Conservation (phyloP, 192 early-diverging fungal species). For the Backusella australiensis region DNA sequence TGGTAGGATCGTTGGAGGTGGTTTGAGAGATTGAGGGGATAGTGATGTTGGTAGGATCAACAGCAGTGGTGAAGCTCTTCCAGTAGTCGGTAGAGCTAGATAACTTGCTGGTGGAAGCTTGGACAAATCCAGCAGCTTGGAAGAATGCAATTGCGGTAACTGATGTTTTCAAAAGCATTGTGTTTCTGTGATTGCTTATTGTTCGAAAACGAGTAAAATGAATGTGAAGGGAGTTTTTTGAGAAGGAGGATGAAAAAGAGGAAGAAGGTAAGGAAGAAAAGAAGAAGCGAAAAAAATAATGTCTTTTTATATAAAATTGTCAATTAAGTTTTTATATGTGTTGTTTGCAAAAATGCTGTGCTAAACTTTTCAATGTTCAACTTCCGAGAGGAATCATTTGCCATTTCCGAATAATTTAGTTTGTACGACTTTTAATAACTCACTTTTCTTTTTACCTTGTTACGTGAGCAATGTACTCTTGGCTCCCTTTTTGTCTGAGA, state of each 20-base stretch:
- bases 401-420: conserved; percentile 15
- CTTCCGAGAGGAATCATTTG: conserved; percentile 3
- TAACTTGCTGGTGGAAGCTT: conserved; percentile 2
- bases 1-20: conserved; percentile 24
- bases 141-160: conserved; percentile 19
- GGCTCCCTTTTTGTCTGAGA: not conserved
- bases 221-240: not conserved
- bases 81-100: conserved; percentile 5
- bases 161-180: conserved; percentile 32
- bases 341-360: not conserved
- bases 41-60: conserved; percentile 31
- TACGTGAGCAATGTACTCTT: not conserved
- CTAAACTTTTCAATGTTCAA: not conserved
- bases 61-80: conserved; percentile 14
- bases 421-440: not conserved
- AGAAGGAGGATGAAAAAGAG: not conserved
- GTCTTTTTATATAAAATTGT: not conserved
- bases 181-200: not conserved
- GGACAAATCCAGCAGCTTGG: conserved; percentile 15
- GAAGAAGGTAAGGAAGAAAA: not conserved
- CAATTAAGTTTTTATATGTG: not conserved
- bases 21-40: conserved; percentile 34
- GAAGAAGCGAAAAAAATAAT: not conserved
- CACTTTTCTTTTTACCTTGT: conserved; percentile 1
- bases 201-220: conserved; percentile 15